Conservation (phyloP, 768 basidiomycete genomes). For the Lentinus tigrinus region DNA sequence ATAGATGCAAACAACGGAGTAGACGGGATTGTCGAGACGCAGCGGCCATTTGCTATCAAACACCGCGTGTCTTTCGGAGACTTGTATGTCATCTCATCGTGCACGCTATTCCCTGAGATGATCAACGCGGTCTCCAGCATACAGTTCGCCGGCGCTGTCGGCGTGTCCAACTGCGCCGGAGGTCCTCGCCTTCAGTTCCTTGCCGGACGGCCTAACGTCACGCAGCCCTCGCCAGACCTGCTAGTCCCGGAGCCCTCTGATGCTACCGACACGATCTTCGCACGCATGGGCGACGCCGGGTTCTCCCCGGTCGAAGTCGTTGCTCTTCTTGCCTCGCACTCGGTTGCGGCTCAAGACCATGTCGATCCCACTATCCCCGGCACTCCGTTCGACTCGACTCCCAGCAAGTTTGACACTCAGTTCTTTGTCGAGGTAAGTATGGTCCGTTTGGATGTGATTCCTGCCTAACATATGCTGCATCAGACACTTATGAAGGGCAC, state of each 20-base stretch:
- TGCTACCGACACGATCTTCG: slow-evolving; percentile 11
- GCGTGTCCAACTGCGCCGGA: slow-evolving; percentile 25
- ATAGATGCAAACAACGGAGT: slow-evolving; percentile 18
- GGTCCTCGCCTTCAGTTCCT: slow-evolving; percentile 27
- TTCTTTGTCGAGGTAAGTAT: slow-evolving; percentile 33
- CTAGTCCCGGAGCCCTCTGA: slow-evolving; percentile 21
- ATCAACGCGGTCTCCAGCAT: slow-evolving; percentile 19
- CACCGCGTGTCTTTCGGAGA: slow-evolving; percentile 32
- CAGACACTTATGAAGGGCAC: slow-evolving; percentile 7
- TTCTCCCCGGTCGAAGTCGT: slow-evolving; percentile 12
- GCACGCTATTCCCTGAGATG: neutral
- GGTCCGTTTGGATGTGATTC: no score
- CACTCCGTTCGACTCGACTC: slow-evolving; percentile 29
- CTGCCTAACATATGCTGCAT: no score
- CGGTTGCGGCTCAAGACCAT: slow-evolving; percentile 24
- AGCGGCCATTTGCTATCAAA: slow-evolving; percentile 9
- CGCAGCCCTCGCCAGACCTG: slow-evolving; percentile 17
- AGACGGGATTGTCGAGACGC: slow-evolving; percentile 11
- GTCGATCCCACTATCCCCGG: slow-evolving; percentile 20
- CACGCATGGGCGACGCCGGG: slow-evolving; percentile 12
- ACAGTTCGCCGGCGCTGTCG: slow-evolving; percentile 31
- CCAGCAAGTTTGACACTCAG: slow-evolving; percentile 26
- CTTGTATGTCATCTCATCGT: slow-evolving; percentile 36
- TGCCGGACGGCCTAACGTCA: slow-evolving; percentile 25
- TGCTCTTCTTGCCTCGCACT: slow-evolving; percentile 25